These are phyloP conservation scores for Claviceps spartinae DNA, from an alignment of 2,329 filamentous ascomycete genomes.

Conservation along the genomic window DNA sequence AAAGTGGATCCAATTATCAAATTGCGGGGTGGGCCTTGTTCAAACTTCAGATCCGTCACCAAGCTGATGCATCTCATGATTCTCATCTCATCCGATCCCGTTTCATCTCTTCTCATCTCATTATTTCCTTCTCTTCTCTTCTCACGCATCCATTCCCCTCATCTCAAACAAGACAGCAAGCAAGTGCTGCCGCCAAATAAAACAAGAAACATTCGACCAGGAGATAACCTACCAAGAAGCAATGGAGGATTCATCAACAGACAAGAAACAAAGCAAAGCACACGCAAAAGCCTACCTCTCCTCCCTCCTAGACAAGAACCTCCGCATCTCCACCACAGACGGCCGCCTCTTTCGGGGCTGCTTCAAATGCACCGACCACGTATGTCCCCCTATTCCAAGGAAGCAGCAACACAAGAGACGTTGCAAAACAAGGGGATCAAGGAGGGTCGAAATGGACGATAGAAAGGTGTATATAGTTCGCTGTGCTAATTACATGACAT, in stretches of 20 bases:
- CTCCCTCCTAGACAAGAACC: conserved; percentile 61
- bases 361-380: conserved; percentile 90
- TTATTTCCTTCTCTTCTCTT: too few species aligned
- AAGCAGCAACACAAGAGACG: neutral
- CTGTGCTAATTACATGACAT: too few species aligned
- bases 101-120: neutral
- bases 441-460: neutral
- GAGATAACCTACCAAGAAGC: too few species aligned
- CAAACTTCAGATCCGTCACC: too few species aligned
- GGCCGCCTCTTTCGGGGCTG: conserved; percentile 77
- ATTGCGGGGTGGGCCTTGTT: too few species aligned
- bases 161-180: neutral
- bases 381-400: conserved; percentile 28
- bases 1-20: too few species aligned
- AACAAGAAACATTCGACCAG: too few species aligned
- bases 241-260: neutral
- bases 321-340: conserved; percentile 71
- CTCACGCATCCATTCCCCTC: too few species aligned
- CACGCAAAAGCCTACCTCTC: conserved; percentile 41
- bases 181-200: neutral
- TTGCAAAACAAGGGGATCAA: neutral
- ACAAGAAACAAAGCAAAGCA: conserved; percentile 31
- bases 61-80: too few species aligned
- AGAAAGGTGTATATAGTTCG: too few species aligned
- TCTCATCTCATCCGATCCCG: neutral